Base-by-base conservation (phyloP, 108 stramenopile genomes). In the Aureococcus anophagefferens region DNA sequence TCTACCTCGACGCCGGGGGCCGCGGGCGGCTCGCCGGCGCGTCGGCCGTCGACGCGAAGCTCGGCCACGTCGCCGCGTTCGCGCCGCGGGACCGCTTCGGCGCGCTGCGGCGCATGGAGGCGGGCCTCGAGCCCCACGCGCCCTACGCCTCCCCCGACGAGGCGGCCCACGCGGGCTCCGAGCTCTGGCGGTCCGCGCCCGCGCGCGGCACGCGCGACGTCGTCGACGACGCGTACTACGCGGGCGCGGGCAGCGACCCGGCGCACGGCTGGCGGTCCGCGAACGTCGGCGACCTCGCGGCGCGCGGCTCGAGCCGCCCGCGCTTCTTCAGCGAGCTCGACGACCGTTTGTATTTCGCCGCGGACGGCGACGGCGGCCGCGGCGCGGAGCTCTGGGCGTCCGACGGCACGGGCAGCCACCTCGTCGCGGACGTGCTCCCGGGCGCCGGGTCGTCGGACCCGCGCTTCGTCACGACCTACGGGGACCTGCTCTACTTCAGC, bases 351-450 rank as follows among this genome's bases (percentile, higher is more conserved):
- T 59, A 4, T 1, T 59, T 59, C 51, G 51, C 51, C 1, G 51
- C 51, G 73, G 79, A 77, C 16, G 62, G 62, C 5, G 77, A 80
- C 44, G 32, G 28, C 0, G 33, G 37, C n/a, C 74, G 71, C 33
- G 79, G 79, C 29, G 40, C 64, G 25, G 79, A 80, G 35, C 64
- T 80, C 28, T 80, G 79, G 79, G 30, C 74, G 14, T 62, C 76
- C n/a, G 76, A 80, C 63, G 77, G 46, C 30, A 28, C 62, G 28
- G 64, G 46, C 15, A 71, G 77, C 45, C 33, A 63, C 14, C 35
- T 81, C 21, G 33, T 76, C 28, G 65, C 70, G 68, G 80, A 81
- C 17, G 36, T 69, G 9, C 35, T 62, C 17, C 80, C 80, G 0
- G 80, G 80, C 13, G 65, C 35, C 30, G 34, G 31, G 17, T 29